These are phyloP conservation scores for Hypoxylon intermedium DNA, from an alignment of 495 filamentous ascomycete species.

Conservation along the genomic window DNA sequence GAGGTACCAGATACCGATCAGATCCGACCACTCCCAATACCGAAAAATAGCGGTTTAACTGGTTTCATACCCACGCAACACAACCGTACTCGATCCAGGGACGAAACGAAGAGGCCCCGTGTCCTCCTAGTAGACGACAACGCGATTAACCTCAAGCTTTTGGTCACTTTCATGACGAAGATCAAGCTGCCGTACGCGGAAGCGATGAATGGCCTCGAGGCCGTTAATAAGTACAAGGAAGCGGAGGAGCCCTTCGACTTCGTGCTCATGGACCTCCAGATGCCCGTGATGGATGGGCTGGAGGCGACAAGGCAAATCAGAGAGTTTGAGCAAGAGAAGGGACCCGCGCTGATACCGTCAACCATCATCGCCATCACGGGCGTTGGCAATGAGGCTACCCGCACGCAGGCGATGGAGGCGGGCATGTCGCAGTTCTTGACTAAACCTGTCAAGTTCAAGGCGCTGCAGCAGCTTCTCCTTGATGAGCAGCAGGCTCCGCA, in stretches of 20 bases:
- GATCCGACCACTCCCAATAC: neutral
- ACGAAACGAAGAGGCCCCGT: constrained; percentile 12
- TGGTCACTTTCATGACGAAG: constrained; percentile 65
- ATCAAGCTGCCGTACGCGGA: constrained; percentile 50
- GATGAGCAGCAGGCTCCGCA: constrained; percentile 2
- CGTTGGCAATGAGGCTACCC: constrained; percentile 66
- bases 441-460: constrained; percentile 65
- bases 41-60: neutral
- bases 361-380: constrained; percentile 75
- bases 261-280: constrained; percentile 71
- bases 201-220: constrained; percentile 54
- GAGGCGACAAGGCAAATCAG: constrained; percentile 64
- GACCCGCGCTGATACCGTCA: constrained; percentile 42
- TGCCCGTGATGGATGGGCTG: constrained; percentile 72
- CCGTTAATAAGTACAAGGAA: constrained; percentile 48
- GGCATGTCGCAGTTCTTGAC: constrained; percentile 75
- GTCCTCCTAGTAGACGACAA: constrained; percentile 79
- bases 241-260: constrained; percentile 51
- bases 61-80: neutral
- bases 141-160: constrained; percentile 74
- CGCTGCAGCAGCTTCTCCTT: constrained; percentile 22
- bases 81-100: constrained; percentile 4
- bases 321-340: constrained; percentile 52
- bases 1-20: neutral
- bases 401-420: constrained; percentile 67